phyloP scores from a whole-genome alignment of 2,329 filamentous ascomycete species.

The Penicillium paneum region DNA sequence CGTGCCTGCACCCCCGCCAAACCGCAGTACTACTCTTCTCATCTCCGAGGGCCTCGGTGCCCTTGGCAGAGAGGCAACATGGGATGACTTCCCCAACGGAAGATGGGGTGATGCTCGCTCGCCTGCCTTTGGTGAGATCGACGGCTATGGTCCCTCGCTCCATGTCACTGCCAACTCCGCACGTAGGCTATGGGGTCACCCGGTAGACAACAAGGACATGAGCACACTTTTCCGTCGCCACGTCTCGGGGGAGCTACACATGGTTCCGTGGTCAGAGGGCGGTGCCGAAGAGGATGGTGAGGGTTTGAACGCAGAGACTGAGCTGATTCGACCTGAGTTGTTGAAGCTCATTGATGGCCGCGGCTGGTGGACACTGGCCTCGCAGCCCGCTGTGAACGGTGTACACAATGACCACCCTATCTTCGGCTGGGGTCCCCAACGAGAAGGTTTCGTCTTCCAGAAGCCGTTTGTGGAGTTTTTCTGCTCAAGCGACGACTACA shows the following conservation, averaged over 20 bases:
- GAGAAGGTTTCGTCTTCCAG: conserved; percentile 89
- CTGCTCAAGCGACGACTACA: conserved; percentile 71
- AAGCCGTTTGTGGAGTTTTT: conserved; percentile 99
- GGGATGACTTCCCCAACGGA: conserved; percentile 98
- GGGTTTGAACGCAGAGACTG: conserved; percentile 67
- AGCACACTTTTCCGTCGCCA: conserved; percentile 76
- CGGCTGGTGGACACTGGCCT: conserved; percentile 96
- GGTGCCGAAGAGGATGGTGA: conserved; percentile 57
- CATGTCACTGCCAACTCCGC: conserved; percentile 86
- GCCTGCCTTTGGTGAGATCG: conserved; percentile 91
- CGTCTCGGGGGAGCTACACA: conserved; percentile 71
- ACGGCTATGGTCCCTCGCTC: conserved; percentile 95
- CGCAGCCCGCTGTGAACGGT: conserved; percentile 90
- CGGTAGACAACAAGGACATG: conserved; percentile 67
- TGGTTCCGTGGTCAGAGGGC: conserved; percentile 86
- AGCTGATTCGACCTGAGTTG: conserved; percentile 72
- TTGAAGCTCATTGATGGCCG: conserved; percentile 69
- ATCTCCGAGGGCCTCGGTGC: conserved; percentile 92
- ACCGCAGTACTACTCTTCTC: conserved; percentile 77
- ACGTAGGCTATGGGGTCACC: conserved; percentile 79
- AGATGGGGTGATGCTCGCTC: conserved; percentile 91
- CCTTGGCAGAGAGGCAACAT: conserved; percentile 89
- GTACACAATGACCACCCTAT: conserved; percentile 69
- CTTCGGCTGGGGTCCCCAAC: conserved; percentile 89
- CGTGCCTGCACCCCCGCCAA: conserved; percentile 67